These are phyloP conservation scores for Lotmaria passim DNA, from an alignment of 208 protist genomes.

Conservation along the genomic window DNA sequence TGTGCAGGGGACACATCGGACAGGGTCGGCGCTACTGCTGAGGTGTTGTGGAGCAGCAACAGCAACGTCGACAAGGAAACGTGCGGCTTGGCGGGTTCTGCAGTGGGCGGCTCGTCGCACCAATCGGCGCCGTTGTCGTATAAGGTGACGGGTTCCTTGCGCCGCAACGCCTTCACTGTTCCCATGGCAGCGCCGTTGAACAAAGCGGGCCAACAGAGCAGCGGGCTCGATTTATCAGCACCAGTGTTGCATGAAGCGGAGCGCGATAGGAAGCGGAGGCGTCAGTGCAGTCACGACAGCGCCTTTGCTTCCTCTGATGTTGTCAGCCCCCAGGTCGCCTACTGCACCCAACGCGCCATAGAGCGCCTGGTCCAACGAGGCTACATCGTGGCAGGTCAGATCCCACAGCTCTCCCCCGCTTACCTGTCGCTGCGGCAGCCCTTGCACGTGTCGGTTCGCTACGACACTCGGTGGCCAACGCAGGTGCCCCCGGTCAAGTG, in stretches of 20 bases:
- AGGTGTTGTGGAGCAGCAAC: no score
- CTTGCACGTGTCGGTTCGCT: constrained; percentile 33
- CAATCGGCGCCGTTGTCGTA: neutral
- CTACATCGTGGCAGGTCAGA: constrained; percentile 41
- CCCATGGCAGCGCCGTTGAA: neutral
- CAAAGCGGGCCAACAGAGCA: no score
- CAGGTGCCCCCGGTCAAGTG: constrained; percentile 24
- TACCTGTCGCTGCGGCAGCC: neutral
- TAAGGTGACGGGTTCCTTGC: neutral
- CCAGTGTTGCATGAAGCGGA: no score
- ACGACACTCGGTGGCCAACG: constrained; percentile 33
- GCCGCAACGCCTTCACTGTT: neutral
- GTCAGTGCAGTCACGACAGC: neutral
- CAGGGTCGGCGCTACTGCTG: no score
- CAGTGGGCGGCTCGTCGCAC: neutral
- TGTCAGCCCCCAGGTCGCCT: constrained; percentile 15
- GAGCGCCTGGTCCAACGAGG: constrained; percentile 40
- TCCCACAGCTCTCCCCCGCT: constrained; percentile 7
- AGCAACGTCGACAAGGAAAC: no score
- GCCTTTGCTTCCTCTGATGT: constrained; percentile 33
- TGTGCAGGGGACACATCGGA: no score
- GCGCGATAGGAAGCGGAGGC: neutral
- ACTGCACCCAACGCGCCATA: constrained; percentile 52
- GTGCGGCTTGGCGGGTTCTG: no score
- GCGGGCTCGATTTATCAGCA: no score